Evolutionary conservation across 441 rosid genomes (phyloP).

Genomic region (Erysimum cheiri): DNA sequence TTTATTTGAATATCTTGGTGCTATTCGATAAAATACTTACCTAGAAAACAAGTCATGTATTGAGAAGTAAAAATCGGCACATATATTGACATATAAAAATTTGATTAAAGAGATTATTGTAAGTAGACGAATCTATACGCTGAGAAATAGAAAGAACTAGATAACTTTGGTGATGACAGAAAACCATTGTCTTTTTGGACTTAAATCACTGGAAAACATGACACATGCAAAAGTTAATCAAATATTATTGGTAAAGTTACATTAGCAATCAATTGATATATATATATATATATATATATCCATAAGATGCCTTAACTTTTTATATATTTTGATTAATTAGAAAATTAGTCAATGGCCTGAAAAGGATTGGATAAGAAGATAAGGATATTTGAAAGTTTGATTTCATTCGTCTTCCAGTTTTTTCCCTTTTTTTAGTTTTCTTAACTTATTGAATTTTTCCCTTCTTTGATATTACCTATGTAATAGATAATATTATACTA

Average conservation of each 20-base stretch:
- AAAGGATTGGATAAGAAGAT: slow-evolving; percentile 42
- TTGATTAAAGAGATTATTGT: neutral
- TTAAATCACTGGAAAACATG: slow-evolving; percentile 18
- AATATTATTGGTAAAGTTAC: slow-evolving; percentile 15
- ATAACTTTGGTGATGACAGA: neutral
- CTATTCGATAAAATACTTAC: neutral
- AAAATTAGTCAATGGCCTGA: slow-evolving; percentile 37
- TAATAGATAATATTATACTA: neutral
- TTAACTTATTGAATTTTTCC: neutral
- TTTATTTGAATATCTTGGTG: neutral
- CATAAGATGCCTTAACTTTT: slow-evolving; percentile 16
- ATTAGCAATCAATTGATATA: slow-evolving; percentile 16
- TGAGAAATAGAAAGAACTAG: neutral
- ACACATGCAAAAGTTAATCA: slow-evolving; percentile 23
- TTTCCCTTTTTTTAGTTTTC: slow-evolving; percentile 2
- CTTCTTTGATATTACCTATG: slow-evolving; percentile 2
- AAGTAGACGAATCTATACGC: neutral
- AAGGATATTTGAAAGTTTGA: slow-evolving; percentile 39
- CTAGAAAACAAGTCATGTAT: neutral
- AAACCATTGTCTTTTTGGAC: neutral
- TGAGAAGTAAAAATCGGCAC: neutral
- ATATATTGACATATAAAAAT: neutral
- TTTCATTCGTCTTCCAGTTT: slow-evolving; percentile 12
- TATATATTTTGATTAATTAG: neutral
- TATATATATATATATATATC: neutral